A percentile compares a stretch with the other conserved stretches of the same genome.
Evolutionary conservation across 1,284 basidiomycete species (phyloP).

Genomic region (Ceratobasidium sp.): DNA sequence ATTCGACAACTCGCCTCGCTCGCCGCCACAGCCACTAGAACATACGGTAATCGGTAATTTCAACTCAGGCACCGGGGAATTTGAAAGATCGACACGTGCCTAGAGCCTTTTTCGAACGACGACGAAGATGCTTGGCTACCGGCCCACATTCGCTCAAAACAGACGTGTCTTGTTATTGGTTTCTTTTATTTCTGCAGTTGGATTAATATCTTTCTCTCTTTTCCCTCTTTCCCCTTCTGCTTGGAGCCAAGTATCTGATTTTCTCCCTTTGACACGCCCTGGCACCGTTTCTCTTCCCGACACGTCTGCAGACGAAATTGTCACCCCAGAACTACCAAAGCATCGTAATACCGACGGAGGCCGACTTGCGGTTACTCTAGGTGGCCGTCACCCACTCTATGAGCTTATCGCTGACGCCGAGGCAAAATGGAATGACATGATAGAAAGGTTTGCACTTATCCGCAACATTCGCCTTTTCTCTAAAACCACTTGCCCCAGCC

Average conservation of each 20-base stretch:
- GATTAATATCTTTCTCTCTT: slow-evolving; percentile 1
- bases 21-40: no score
- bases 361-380: background rate
- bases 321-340: background rate
- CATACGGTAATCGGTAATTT: no score
- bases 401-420: slow-evolving; percentile 35
- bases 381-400: slow-evolving; percentile 12
- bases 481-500: no score
- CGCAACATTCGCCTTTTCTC: background rate
- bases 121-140: background rate
- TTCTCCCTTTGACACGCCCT: background rate
- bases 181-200: background rate
- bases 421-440: slow-evolving; percentile 14
- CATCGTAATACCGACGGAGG: slow-evolving; percentile 5
- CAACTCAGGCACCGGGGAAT: no score
- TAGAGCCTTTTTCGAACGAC: no score
- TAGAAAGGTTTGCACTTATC: slow-evolving; percentile 5
- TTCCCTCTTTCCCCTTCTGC: background rate
- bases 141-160: background rate
- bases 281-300: background rate
- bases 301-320: background rate
- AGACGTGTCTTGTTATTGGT: slow-evolving; percentile 16
- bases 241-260: slow-evolving; percentile 9
- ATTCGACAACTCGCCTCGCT: no score
- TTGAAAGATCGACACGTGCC: no score